Evolutionary conservation across 805 yeast genomes (phyloP), one percentile per base, ranked within the genome.

Genomic region (Metschnikowia proteae): DNA sequence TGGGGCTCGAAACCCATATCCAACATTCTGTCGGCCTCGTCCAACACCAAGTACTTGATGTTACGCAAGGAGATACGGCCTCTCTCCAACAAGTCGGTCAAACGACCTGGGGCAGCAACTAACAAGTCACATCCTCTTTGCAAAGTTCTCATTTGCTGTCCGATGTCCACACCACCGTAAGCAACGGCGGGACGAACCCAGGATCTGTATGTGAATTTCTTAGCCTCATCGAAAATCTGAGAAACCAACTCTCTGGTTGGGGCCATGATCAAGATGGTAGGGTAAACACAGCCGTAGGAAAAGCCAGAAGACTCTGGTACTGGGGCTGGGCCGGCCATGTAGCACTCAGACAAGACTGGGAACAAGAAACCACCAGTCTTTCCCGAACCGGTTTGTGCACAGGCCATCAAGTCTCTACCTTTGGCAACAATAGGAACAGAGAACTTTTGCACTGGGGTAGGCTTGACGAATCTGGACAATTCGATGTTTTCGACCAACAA

Each of bases 1-100:
- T 94, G 99, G 58, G 97, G 97, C 79, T 94, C 99, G 77, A 94
- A 94, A 81, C 99, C 99, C 98, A 94, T 94, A 83, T 94, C 99
- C 76, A 94, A 84, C 99, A 94, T 94, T 79, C 99, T 88, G 76
- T 94, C 99, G 66, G 99, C 99, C 80, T 92, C 99, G 74, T 92
- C 99, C 60, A 94, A 80, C 46, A 94, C 97, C 69, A 94, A 81
- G 73, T 88, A 94, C 71, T 87, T 89, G 73, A 92, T 89, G 73
- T 88, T 89, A 57, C 82, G 79, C 65, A 94, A 79, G 39, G 97
- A 90, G 60, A 94, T 88, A 63, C 83, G 78, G 65, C 97, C 97
- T 78, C 97, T 88, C 76, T 91, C 97, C 58, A 94, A 76, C 72
- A 94, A 79, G 75, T 94, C 99, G 66, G 84, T 91, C 68, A 94